Percentiles rank a stretch among this genome's conserved stretches.
Evolutionary conservation across 305 asterid species (phyloP).

Genomic region (Fraxinus greggii): DNA sequence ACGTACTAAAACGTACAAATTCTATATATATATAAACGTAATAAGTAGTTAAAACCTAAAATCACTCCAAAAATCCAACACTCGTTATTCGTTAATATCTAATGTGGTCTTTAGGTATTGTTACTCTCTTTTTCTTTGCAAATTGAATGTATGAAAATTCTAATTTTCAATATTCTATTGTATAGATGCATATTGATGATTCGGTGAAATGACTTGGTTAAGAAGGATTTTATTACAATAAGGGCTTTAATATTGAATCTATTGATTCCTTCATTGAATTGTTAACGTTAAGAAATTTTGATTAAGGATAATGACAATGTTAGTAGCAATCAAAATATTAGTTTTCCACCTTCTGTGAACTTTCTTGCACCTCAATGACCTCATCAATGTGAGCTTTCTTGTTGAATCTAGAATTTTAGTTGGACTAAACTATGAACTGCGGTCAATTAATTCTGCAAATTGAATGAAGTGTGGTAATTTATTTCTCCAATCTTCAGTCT

Average conservation of each 20-base stretch:
- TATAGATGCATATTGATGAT: not conserved
- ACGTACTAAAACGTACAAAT: too few species aligned
- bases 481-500: constrained; percentile 24
- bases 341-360: not conserved
- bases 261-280: constrained; percentile 28
- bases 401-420: too few species aligned
- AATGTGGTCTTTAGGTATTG: constrained; percentile 45
- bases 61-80: too few species aligned
- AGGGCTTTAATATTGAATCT: constrained; percentile 5
- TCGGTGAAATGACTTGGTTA: not conserved
- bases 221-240: not conserved
- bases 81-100: too few species aligned
- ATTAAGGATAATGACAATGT: not conserved
- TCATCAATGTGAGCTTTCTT: too few species aligned
- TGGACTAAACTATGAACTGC: too few species aligned
- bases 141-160: too few species aligned
- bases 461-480: constrained; percentile 19
- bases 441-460: constrained; percentile 20
- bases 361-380: not conserved
- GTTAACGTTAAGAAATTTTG: not conserved
- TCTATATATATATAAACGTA: too few species aligned
- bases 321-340: not conserved
- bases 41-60: too few species aligned
- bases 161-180: not conserved
- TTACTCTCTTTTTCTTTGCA: not conserved